Percentiles rank a stretch among this genome's conserved stretches.
Evolutionary conservation across 176 grass and related monocot genomes (phyloP).

Genomic region (Triticum aestivum): DNA sequence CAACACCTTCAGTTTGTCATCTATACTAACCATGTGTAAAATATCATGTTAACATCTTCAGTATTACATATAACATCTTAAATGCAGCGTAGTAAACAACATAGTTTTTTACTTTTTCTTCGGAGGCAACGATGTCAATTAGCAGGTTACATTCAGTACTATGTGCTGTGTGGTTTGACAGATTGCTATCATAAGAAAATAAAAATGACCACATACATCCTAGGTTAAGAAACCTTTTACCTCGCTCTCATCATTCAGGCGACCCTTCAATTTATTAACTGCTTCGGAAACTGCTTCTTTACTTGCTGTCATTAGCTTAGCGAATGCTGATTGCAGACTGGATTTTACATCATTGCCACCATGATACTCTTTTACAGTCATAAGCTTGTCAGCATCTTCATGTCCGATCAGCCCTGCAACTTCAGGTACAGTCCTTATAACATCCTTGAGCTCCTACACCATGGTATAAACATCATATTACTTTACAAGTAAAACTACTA

Average conservation of each 20-base stretch:
- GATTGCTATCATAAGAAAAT: slow-evolving; percentile 1
- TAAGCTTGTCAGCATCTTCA: slow-evolving; percentile 51
- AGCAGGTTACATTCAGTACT: background rate
- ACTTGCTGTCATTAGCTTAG: slow-evolving; percentile 71
- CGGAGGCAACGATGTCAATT: background rate
- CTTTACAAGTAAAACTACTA: background rate
- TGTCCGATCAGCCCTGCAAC: slow-evolving; percentile 51
- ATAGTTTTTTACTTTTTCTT: slow-evolving; percentile 2
- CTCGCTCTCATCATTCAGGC: slow-evolving; percentile 69
- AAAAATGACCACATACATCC: background rate
- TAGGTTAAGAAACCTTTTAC: slow-evolving; percentile 31
- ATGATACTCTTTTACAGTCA: slow-evolving; percentile 40
- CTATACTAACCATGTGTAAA: background rate
- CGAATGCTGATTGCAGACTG: slow-evolving; percentile 56
- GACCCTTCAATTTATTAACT: slow-evolving; percentile 54
- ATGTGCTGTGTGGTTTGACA: background rate
- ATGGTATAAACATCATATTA: slow-evolving; percentile 16
- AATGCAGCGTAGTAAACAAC: background rate
- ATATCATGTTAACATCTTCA: background rate
- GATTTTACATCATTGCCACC: slow-evolving; percentile 41
- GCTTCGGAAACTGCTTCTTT: slow-evolving; percentile 59
- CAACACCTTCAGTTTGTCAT: background rate
- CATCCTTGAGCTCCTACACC: slow-evolving; percentile 72
- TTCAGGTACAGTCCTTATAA: slow-evolving; percentile 75
- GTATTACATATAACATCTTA: background rate